Evolutionary conservation across 1,139 yeast genomes (phyloP), one percentile per base, ranked within the genome.

Genomic region (Protomyces arabidopsidicola): DNA sequence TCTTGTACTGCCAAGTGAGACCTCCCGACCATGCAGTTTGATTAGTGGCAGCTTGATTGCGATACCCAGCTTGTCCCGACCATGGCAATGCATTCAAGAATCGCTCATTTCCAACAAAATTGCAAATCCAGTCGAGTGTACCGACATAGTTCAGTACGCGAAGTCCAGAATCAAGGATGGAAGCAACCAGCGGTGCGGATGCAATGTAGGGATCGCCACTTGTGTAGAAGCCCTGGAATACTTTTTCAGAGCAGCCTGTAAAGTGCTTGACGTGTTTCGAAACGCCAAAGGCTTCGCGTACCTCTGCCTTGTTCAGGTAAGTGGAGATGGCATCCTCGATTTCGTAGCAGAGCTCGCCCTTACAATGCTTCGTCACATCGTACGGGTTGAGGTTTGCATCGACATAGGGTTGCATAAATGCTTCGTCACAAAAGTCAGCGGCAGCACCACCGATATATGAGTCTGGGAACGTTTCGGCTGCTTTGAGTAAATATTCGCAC

Each of bases 361-460:
- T 90, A 77, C 98, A 93, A 76, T 82, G 82, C 72, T 84, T 84
- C 77, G 98, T 85, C 70, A 93, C 87, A 73, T 93, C 98, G 75
- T 93, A 93, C 59, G 90, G 96, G 74, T 93, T 68, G 76, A 87
- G 84, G 57, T 98, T 98, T 16, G 97, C 87, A 75, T 82, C 82
- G 75, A 85, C 89, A 79, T 87, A 93, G 20, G 98, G 97, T 34
- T 86, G 90, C 79, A 90, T 78, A 76, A 86, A 59, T 36, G 67
- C 66, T 71, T 87, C 86, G 79, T 88, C 87, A 82, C 98, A 93
- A 80, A 90, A 90, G 68, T 89, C 82, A 31, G 89, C 79, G 48
- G 98, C 97, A n/a, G 97, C 97, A 64, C 90, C 93, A 81, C 98
- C 93, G 8, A 93, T 79, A 84, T 93, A 88, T 45, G 88, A 87